A percentile compares a stretch with the other conserved stretches of the same genome.
These are phyloP conservation scores for Ilex aquifolium DNA, from an alignment of 257 asterid species.

Conservation along the genomic window DNA sequence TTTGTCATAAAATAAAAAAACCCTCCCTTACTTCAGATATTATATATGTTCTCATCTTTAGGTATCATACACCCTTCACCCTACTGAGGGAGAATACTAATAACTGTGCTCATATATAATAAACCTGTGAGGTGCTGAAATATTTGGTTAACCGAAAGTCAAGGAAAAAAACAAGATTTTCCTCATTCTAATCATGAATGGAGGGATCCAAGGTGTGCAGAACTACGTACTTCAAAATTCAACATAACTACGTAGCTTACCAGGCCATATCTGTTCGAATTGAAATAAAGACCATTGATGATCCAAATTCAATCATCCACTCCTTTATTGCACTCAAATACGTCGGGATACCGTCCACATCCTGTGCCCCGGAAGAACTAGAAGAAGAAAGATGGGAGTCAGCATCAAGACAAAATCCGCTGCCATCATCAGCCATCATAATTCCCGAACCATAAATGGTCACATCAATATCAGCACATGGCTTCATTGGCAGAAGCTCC, in stretches of 20 bases:
- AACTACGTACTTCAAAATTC: too few relatives aligned
- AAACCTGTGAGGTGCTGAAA: too few relatives aligned
- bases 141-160: too few relatives aligned
- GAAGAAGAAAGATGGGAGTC: slow-evolving; percentile 52
- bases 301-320: slow-evolving; percentile 93
- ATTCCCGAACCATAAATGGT: slow-evolving; percentile 84
- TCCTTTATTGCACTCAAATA: slow-evolving; percentile 87
- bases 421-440: slow-evolving; percentile 83
- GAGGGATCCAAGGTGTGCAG: too few relatives aligned
- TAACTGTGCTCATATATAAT: too few relatives aligned
- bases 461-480: slow-evolving; percentile 89
- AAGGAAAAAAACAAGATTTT: too few relatives aligned
- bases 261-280: slow-evolving; percentile 93
- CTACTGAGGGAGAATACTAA: too few relatives aligned
- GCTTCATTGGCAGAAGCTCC: slow-evolving; percentile 89
- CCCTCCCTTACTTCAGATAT: too few relatives aligned
- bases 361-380: slow-evolving; percentile 41
- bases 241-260: slow-evolving; percentile 23
- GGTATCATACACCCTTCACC: too few relatives aligned
- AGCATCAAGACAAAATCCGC: slow-evolving; percentile 67
- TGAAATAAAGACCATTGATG: slow-evolving; percentile 70
- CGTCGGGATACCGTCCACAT: slow-evolving; percentile 69
- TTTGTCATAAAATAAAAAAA: too few relatives aligned
- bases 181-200: too few relatives aligned
- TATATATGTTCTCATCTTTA: too few relatives aligned